phyloP scores from a whole-genome alignment of 495 filamentous ascomycete genomes.

The Penicillium samsonianum region DNA sequence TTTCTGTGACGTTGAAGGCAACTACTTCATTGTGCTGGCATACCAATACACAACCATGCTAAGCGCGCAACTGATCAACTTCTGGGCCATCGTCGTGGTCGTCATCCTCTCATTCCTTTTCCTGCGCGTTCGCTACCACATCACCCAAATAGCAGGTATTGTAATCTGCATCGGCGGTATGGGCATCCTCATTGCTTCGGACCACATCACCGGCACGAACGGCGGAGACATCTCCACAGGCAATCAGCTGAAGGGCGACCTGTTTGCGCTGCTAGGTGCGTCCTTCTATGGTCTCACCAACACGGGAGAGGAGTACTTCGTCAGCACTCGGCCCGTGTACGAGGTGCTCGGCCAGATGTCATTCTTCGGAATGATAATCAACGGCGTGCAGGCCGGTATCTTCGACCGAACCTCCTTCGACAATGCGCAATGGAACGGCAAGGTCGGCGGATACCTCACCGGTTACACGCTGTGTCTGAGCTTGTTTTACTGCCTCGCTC shows the following conservation, averaged over 20 bases:
- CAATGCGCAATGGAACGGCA: conserved; percentile 62
- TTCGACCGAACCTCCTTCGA: conserved; percentile 79
- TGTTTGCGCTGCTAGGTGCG: conserved; percentile 86
- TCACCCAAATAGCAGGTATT: conserved; percentile 81
- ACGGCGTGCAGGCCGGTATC: conserved; percentile 84
- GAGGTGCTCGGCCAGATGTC: conserved; percentile 91
- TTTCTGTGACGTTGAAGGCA: conserved; percentile 93
- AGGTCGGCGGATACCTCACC: conserved; percentile 75
- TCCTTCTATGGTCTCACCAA: conserved; percentile 92
- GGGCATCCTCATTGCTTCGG: conserved; percentile 82
- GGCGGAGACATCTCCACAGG: conserved; percentile 56
- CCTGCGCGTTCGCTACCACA: conserved; percentile 84
- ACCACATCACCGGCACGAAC: conserved; percentile 74
- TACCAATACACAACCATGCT: conserved; percentile 91
- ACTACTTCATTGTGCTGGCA: conserved; percentile 95
- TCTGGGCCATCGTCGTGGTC: conserved; percentile 96
- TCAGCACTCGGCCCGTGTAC: conserved; percentile 81
- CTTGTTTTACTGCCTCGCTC: conserved; percentile 85
- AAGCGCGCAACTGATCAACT: conserved; percentile 93
- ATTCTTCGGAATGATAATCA: conserved; percentile 87
- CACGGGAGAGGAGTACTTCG: conserved; percentile 89
- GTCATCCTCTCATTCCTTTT: conserved; percentile 80
- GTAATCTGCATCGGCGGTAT: conserved; percentile 89
- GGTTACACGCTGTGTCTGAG: conserved; percentile 83
- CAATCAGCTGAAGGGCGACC: conserved; percentile 84